Base-by-base conservation (phyloP, 768 basidiomycete genomes). In the Mrakia blollopis region DNA sequence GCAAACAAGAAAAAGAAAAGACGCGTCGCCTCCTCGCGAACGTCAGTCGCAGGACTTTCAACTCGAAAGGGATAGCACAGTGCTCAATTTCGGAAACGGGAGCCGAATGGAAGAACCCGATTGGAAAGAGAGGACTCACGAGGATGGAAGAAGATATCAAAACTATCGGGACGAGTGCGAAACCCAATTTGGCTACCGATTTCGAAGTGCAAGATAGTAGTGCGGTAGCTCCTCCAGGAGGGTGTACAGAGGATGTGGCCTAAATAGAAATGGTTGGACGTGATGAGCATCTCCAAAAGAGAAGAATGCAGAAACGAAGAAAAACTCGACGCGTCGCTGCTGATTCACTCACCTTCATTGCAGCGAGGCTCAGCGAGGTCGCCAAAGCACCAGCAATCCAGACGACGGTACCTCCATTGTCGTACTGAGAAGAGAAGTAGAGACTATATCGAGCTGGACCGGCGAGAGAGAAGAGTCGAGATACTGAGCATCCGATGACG, bases 341-440 rank as follows among this genome's bases (percentile, higher is more conserved):
- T 18, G 21, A 50, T 4, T 2, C 4, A 50, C 47, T 1, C 16
- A 50, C 47, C 65, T 68, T 68, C 65, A 68, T 68, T 21, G 21
- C 65, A 10, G n/a, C 65, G 16, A 68, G 25, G 35, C 21, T n/a
- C 37, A 68, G 13, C 65, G 65, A 35, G 23, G 65, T 68, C 18
- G 65, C 65, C 1, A 68, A 23, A 21, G 35, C 65, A 39, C 65
- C 65, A 23, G 65, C 65, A 13, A 68, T 41, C 65, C 65, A 68
- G 3, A 41, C 37, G 65, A 68, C 37, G 8, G 16, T 9, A 4
- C 65, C 65, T 25, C 25, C 39, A 23, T 68, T 21, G 23, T 10
- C 23, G 57, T 25, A 57, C 6, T 7, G 1, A n/a, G 23, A n/a
- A 5, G 57, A n/a, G n/a, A 57, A 28, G 25, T 57, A 57, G 10